Evolutionary conservation across 768 basidiomycete genomes (phyloP).

Genomic region (Pleurotus cornucopiae): DNA sequence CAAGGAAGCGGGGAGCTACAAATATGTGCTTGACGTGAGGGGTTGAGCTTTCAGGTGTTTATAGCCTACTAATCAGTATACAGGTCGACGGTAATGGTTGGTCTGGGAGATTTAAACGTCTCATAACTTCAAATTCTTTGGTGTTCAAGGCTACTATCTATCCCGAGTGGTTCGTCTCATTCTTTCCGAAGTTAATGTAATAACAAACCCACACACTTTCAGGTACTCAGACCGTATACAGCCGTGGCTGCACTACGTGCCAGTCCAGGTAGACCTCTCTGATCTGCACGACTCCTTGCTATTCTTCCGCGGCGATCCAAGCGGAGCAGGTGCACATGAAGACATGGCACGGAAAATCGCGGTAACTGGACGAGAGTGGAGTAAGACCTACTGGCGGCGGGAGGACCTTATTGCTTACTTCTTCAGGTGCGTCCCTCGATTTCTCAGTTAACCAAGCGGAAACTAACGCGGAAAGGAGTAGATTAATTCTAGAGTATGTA

Average conservation of each 20-base stretch:
- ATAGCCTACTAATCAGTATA: neutral
- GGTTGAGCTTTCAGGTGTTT: neutral
- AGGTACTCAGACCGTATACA: conserved; percentile 55
- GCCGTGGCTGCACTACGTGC: conserved; percentile 76
- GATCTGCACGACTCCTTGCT: conserved; percentile 68
- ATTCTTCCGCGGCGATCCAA: conserved; percentile 65
- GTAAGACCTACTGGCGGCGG: conserved; percentile 36
- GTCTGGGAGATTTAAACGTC: conserved; percentile 65
- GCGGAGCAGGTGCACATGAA: conserved; percentile 59
- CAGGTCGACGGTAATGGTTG: conserved; percentile 65
- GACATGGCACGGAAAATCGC: conserved; percentile 52
- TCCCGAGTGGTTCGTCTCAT: conserved; percentile 57
- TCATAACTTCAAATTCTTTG: conserved; percentile 58
- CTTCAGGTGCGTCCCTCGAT: conserved; percentile 28
- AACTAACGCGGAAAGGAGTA: conserved; percentile 13
- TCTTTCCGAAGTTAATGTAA: neutral
- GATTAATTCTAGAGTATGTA: conserved; percentile 40
- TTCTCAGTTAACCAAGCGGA: neutral
- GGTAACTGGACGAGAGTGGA: conserved; percentile 40
- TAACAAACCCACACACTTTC: neutral
- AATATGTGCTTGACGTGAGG: conserved; percentile 57
- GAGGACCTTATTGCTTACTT: conserved; percentile 45
- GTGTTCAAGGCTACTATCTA: conserved; percentile 71
- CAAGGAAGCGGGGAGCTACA: conserved; percentile 51
- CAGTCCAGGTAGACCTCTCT: conserved; percentile 57